These are phyloP conservation scores for Ceratobasidium sp. DNA, from an alignment of 1,284 basidiomycete species.

Conservation along the genomic window DNA sequence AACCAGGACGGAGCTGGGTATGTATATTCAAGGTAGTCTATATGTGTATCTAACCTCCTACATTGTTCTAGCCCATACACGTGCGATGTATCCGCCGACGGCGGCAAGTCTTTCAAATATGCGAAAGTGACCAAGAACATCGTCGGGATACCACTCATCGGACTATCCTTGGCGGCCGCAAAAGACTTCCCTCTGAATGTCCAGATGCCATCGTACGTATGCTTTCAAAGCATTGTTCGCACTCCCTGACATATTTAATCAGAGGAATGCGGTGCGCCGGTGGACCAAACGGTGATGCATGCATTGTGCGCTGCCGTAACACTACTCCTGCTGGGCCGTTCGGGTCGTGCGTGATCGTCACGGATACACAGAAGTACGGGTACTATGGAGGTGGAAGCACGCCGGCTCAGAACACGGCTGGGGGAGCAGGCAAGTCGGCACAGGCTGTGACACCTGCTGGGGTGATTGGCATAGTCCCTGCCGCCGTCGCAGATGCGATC, in stretches of 20 bases:
- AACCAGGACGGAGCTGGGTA: conserved; percentile 41
- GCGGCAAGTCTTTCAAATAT: conserved; percentile 51
- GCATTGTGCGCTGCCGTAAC: conserved; percentile 43
- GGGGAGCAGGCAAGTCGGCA: background rate
- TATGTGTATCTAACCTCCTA: background rate
- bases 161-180: conserved; percentile 51
- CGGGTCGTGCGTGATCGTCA: conserved; percentile 38
- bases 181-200: conserved; percentile 52
- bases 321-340: conserved; percentile 44
- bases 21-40: background rate
- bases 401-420: background rate
- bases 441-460: background rate
- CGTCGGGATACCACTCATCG: conserved; percentile 49
- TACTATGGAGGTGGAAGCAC: background rate
- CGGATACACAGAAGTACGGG: background rate
- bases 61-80: conserved; percentile 22
- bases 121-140: conserved; percentile 52
- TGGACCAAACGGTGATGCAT: conserved; percentile 41
- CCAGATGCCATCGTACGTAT: conserved; percentile 50
- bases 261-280: conserved; percentile 41
- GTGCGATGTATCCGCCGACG: conserved; percentile 45
- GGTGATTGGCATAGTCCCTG: conserved; percentile 1
- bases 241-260: background rate
- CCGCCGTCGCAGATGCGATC: conserved; percentile 9
- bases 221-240: background rate